Evolutionary conservation across 306 rosid species (phyloP).

Genomic region (Inga laurina): DNA sequence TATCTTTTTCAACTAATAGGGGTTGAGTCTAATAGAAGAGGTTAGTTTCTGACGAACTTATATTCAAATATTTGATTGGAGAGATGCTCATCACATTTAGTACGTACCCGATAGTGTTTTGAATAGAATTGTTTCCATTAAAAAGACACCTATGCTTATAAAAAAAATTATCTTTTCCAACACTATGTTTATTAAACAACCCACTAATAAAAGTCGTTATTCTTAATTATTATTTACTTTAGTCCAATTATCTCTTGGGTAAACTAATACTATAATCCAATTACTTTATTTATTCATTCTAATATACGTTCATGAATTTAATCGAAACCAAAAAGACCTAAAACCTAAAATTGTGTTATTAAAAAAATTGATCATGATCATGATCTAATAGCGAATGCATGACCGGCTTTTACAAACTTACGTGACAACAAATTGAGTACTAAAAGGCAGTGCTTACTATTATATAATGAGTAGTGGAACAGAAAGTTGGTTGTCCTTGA

Average conservation of each 20-base stretch:
- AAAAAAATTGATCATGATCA: background rate
- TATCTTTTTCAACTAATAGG: no score
- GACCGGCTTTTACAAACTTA: background rate
- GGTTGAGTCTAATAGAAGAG: no score
- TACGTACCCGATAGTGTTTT: no score
- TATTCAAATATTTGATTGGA: no score
- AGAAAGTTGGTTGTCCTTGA: background rate
- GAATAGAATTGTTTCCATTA: no score
- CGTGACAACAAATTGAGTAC: constrained; percentile 2
- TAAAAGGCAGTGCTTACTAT: background rate
- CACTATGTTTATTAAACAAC: no score
- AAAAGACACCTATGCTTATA: no score
- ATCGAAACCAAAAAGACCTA: background rate
- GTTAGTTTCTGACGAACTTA: no score
- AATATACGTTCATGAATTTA: background rate
- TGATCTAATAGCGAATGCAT: background rate
- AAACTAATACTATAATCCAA: background rate
- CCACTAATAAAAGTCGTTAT: no score
- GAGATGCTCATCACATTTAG: no score
- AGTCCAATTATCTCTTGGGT: background rate
- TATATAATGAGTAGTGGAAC: background rate
- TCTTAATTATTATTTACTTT: no score
- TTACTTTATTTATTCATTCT: background rate
- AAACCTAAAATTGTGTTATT: background rate
- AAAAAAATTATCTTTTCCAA: no score